Percentiles rank a stretch among this genome's conserved stretches.
phyloP scores from a whole-genome alignment of 257 asterid species.

The Solanum chaucha region DNA sequence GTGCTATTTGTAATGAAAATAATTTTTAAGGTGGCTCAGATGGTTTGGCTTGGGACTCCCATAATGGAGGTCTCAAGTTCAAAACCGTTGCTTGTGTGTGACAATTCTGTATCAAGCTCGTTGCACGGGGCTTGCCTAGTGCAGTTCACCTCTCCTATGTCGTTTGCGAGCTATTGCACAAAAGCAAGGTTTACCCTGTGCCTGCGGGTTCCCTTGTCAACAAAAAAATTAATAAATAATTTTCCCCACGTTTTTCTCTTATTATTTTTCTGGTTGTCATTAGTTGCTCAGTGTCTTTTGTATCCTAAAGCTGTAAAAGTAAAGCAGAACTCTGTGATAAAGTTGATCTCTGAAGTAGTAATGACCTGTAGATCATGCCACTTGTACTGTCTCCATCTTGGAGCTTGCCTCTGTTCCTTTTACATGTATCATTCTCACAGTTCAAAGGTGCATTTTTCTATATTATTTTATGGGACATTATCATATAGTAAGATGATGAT shows the following conservation, averaged over 20 bases:
- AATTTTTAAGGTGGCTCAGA: neutral
- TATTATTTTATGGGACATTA: neutral
- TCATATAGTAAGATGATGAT: neutral
- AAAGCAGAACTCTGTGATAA: neutral
- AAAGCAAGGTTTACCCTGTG: neutral
- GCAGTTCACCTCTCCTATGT: neutral
- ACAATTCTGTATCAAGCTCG: neutral
- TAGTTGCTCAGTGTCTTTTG: neutral
- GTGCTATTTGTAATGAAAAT: neutral
- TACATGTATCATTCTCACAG: neutral
- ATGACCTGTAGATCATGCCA: neutral
- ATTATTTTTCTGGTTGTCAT: neutral
- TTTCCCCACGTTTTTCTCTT: neutral
- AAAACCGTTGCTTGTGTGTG: neutral
- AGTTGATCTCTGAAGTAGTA: neutral
- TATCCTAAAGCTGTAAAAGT: neutral
- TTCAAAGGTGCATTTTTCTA: neutral
- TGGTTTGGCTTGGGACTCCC: neutral
- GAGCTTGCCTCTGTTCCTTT: neutral
- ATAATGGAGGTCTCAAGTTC: neutral
- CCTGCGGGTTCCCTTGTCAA: neutral
- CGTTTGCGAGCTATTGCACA: neutral
- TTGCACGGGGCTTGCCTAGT: neutral
- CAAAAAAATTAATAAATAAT: neutral
- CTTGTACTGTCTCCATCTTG: neutral